Conservation (phyloP, 148 eudicot species). For the Arbutus unedo region DNA sequence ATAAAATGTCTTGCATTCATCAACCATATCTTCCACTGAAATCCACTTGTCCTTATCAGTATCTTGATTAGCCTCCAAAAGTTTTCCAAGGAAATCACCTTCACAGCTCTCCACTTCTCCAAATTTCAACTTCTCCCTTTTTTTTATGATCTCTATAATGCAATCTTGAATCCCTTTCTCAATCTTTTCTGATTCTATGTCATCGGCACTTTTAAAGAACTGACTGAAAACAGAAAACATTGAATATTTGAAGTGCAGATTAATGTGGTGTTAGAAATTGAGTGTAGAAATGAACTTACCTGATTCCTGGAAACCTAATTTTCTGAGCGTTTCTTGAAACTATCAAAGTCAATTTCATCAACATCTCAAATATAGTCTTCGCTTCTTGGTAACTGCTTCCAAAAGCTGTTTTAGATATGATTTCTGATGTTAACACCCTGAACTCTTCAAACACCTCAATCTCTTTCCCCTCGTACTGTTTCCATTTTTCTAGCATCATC, state of each 20-base stretch:
- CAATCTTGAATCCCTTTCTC: constrained; percentile 15
- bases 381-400: constrained; percentile 25
- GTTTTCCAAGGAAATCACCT: constrained; percentile 17
- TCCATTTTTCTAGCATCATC: constrained; percentile 26
- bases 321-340: background rate
- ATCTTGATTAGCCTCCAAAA: constrained; percentile 15
- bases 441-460: constrained; percentile 20
- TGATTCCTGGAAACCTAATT: background rate
- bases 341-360: background rate
- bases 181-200: constrained; percentile 12
- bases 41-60: background rate
- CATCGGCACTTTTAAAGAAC: background rate
- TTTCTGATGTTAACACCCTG: constrained; percentile 14
- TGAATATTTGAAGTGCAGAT: background rate
- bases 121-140: background rate
- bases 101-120: constrained; percentile 7
- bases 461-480: constrained; percentile 15
- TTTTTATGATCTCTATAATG: constrained; percentile 7
- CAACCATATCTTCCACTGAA: constrained; percentile 12
- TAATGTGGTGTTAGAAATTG: too few species aligned
- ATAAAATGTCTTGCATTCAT: constrained; percentile 25
- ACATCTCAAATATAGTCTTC: constrained; percentile 20
- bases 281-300: background rate
- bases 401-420: constrained; percentile 19
- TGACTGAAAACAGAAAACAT: background rate